Base-by-base conservation (phyloP, 2,329 filamentous ascomycete genomes). In the Sarocladiaceae sp. region DNA sequence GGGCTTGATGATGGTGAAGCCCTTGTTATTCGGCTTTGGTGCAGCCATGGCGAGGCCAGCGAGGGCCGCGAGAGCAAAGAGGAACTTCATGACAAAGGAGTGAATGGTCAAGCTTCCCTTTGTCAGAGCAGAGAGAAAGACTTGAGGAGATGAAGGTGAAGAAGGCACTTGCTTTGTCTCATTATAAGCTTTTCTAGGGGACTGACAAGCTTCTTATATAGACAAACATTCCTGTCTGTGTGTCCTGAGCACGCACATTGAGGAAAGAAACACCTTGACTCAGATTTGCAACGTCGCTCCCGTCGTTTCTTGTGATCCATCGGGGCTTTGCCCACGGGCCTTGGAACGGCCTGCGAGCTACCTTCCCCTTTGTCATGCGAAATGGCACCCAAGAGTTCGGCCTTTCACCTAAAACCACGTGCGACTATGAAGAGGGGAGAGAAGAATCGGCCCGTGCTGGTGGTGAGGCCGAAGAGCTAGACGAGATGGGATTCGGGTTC, bases 1-100 rank as follows among this genome's bases (percentile, higher is more conserved):
- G 0, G 66, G 60, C 3, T 45, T 48, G 1, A 52, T 62, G 20
- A 58, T 50, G 11, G 63, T 64, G 35, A 63, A 63, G 15, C 42
- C 21, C 29, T 44, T 41, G 23, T 43, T 41, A 5, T 31, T 15
- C 13, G 23, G n/a, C 5, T 41, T 44, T 10, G 48, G 48, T 2
- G 45, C 44, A n/a, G 47, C 48, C 31, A 44, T 49, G 16, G 50
- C 33, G 4, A 46, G 34, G 6, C 58, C 48, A 9, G 48, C 41
- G 15, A 58, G 26, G 10, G 51, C 37, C 3, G 45, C 50, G 6
- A 51, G 18, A n/a, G 43, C 21, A 31, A 37, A 29, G 23, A 51
- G 20, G 16, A 48, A 47, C 37, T 44, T 45, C 49, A 49, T 50
- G 23, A 12, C 33, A 18, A 39, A 21, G 10, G 34, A 9, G 15